Base-by-base conservation (phyloP, 2,329 filamentous ascomycete species). In the Pseudogymnoascus sp. region DNA sequence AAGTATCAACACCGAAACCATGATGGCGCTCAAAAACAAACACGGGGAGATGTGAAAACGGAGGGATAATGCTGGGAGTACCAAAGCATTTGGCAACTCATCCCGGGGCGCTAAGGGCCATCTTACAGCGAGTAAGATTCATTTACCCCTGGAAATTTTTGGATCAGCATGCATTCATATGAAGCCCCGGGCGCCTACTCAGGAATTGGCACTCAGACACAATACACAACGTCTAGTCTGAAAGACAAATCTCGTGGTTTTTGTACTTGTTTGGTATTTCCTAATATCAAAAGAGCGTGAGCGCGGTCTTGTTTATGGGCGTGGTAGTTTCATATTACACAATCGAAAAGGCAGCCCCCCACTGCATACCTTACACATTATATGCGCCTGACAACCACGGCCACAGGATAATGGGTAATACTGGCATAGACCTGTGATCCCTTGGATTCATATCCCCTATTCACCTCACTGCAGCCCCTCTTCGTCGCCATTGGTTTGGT, bases 401-500 rank as follows among this genome's bases (percentile, higher is more conserved):
- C 45, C 31, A n/a, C 49, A 31, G n/a, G 29, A 21, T 10, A 55
- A 55, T 55, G 26, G 49, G 29, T 55, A 12, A 55, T 33, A 12
- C 26, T 12, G 49, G 23, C 43, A 49, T 23, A 49, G 43, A 49
- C 49, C 29, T 55, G 49, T 33, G 7, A 33, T 55, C 49, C n/a
- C 29, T 19, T 33, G 14, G n/a, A 8, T 55, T 33, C 8, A 55
- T 55, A 55, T 11, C 26, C 49, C 29, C 5, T 12, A 29, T 19
- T 3, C 49, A 21, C 49, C 33, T 61, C 63, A 65, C 52, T 65
- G 63, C 63, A 68, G 68, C 7, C 66, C 66, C 49, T 90, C 88
- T 71, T 90, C 79, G 64, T 92, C 89, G 62, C 89, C 88, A 70
- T 83, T 86, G 69, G 87, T 81, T 74, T 93, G 86, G 75, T 96